Evolutionary conservation across 768 basidiomycete species (phyloP), one percentile per base, ranked within the genome.

Genomic region (Macrolepiota fuliginosa): DNA sequence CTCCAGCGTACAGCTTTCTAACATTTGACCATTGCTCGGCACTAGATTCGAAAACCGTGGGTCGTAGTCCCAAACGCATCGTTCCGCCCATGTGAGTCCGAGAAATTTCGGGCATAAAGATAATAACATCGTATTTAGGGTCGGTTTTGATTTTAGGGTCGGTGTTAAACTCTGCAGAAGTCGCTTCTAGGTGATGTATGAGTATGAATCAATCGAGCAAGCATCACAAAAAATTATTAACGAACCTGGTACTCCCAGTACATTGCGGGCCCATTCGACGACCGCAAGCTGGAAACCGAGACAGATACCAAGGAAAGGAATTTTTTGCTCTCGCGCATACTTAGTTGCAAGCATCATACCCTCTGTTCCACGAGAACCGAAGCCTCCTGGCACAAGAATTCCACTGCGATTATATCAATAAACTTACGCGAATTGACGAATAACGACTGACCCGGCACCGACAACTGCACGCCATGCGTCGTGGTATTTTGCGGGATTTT

Each of bases 51-150:
- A 98, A 98, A 51, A 98, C 83, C 1, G 96, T 99, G 3, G 96
- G 94, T n/a, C 96, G 87, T 45, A 98, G 81, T 24, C 97, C 97
- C n/a, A 98, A 84, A 12, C 97, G 89, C 97, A 99, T 99, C n/a
- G 96, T 99, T 22, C 97, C 97, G 55, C 97, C 97, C 86, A 98
- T 94, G 65, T 98, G 95, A 12, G 96, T 98, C 71, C 90, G 91
- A 11, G 94, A 97, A 67, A 99, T 92, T 73, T 99, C 97, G 17
- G 97, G 97, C 97, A 99, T 99, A 83, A 96, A 98, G 67, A 98
- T 82, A 74, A 98, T 81, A 59, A 95, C 81, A 0, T 90, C 91
- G 65, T 89, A 78, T n/a, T 77, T 72, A 32, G 29, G 29, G 29
- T 32, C 29, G 3, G 3, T 32, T 32, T 32, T 32, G 7, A 7